Evolutionary conservation across 345 rosid genomes (phyloP).

Genomic region (Passiflora organensis): DNA sequence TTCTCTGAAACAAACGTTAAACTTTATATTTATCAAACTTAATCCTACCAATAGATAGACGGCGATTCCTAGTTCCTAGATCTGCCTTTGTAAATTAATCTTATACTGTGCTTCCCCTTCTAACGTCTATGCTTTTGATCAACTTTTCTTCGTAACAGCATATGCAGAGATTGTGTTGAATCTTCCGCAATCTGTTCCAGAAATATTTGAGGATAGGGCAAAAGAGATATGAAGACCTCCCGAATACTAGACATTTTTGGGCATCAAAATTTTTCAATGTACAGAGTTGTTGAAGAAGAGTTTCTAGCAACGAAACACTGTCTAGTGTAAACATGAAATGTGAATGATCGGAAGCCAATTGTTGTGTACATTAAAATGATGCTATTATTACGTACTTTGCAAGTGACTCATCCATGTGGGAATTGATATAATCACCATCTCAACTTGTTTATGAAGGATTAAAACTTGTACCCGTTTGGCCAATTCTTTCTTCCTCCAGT

Average conservation of each 20-base stretch:
- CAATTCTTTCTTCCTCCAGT: too few species aligned
- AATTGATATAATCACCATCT: too few species aligned
- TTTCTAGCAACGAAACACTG: not conserved
- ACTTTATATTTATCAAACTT: not conserved
- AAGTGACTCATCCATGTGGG: too few species aligned
- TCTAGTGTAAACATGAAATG: not conserved
- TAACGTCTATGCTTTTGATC: not conserved
- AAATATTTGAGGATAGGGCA: constrained; percentile 37
- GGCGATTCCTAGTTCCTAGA: not conserved
- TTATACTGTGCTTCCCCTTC: too few species aligned
- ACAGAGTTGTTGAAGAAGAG: too few species aligned
- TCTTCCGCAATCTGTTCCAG: constrained; percentile 58
- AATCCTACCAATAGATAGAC: not conserved
- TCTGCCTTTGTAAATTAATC: too few species aligned
- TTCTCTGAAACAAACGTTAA: not conserved
- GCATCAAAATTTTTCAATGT: too few species aligned
- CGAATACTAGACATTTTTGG: too few species aligned
- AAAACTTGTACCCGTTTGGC: too few species aligned
- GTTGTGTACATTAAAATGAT: too few species aligned
- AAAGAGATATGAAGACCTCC: not conserved
- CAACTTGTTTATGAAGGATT: too few species aligned
- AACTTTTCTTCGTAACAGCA: constrained; percentile 39
- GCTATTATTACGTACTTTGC: too few species aligned
- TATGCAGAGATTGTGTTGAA: constrained; percentile 86
- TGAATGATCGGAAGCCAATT: not conserved